These are phyloP conservation scores for Plasmodium malariae DNA, from an alignment of 169 alveolate species.

Conservation along the genomic window DNA sequence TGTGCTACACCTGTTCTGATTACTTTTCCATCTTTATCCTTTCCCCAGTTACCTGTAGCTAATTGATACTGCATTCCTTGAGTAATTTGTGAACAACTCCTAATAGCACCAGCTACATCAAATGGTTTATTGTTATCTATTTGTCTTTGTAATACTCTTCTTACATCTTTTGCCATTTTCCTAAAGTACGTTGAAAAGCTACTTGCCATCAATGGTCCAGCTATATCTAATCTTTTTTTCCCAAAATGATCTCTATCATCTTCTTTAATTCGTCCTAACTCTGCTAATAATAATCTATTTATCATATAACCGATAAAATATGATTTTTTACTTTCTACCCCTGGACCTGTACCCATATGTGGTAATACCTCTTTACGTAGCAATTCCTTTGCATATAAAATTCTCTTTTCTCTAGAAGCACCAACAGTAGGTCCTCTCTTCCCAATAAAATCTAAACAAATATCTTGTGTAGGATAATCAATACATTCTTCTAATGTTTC, in stretches of 20 bases:
- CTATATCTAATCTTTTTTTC: constrained; percentile 99
- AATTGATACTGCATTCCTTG: constrained; percentile 92
- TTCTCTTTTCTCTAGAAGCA: constrained; percentile 92
- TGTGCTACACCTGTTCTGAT: constrained; percentile 98
- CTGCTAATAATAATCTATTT: constrained; percentile 95
- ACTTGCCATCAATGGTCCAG: constrained; percentile 98
- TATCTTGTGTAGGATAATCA: constrained; percentile 94
- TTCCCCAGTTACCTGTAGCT: constrained; percentile 97
- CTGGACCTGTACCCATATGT: constrained; percentile 96
- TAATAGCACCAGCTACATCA: constrained; percentile 93
- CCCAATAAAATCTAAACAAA: constrained; percentile 92
- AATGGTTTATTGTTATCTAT: constrained; percentile 93
- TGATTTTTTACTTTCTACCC: constrained; percentile 96
- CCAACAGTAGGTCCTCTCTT: constrained; percentile 97
- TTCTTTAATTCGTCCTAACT: constrained; percentile 96
- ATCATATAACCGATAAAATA: constrained; percentile 99
- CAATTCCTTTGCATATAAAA: constrained; percentile 95
- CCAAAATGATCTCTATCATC: constrained; percentile 99
- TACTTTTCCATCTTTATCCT: constrained; percentile 96
- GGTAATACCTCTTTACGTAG: constrained; percentile 98
- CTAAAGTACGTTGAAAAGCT: constrained; percentile 96
- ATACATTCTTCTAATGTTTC: constrained; percentile 97
- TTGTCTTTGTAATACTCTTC: constrained; percentile 92
- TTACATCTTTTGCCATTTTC: constrained; percentile 94
- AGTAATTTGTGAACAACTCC: constrained; percentile 92